phyloP scores from a whole-genome alignment of 768 basidiomycete species.

The Podaxis mareebaensis region DNA sequence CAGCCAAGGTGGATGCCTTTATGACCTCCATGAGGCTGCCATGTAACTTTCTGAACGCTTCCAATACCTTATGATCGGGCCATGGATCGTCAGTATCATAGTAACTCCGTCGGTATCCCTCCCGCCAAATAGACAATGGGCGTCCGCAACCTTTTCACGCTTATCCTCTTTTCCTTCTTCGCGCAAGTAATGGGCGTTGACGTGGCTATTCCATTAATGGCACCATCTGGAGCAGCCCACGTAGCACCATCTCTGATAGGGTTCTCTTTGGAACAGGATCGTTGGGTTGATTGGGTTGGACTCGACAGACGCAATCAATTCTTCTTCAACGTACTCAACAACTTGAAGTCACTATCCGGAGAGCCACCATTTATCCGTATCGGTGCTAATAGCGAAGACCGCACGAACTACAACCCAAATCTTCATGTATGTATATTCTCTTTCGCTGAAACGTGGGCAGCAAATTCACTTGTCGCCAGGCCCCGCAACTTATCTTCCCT shows the following conservation, averaged over 20 bases:
- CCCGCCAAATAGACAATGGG: background rate
- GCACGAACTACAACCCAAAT: conserved; percentile 52
- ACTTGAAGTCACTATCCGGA: conserved; percentile 53
- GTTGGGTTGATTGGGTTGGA: conserved; percentile 71
- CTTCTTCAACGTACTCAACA: conserved; percentile 59
- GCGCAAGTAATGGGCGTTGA: conserved; percentile 22
- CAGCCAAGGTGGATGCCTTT: background rate
- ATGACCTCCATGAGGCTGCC: conserved; percentile 14
- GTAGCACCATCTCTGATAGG: conserved; percentile 53
- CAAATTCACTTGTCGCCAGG: background rate
- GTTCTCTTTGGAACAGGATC: conserved; percentile 70
- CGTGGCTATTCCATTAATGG: conserved; percentile 40
- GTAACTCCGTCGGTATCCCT: background rate
- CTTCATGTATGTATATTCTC: conserved; percentile 38
- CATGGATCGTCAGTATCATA: background rate
- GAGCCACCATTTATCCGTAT: conserved; percentile 58
- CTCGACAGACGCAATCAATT: conserved; percentile 53
- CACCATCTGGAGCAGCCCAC: conserved; percentile 34
- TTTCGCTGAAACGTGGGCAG: background rate
- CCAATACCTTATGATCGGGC: background rate
- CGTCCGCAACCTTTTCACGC: background rate
- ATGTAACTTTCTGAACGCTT: conserved; percentile 1
- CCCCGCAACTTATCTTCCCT: conserved; percentile 49
- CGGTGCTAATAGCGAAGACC: conserved; percentile 59
- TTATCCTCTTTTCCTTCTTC: conserved; percentile 14